Base-by-base conservation (phyloP, 345 rosid genomes). In the Noccaea bulbosa region DNA sequence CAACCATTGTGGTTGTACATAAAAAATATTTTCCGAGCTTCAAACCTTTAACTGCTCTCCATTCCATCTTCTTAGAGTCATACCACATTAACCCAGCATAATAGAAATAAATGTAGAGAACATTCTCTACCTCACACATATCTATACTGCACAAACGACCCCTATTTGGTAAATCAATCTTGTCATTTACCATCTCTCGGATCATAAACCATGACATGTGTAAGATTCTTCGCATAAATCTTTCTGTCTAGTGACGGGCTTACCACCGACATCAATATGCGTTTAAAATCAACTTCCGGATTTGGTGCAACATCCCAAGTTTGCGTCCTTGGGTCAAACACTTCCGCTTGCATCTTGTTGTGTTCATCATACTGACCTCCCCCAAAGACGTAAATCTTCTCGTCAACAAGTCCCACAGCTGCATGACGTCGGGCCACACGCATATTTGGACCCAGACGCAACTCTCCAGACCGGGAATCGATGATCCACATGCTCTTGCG, bases 401-500 rank as follows among this genome's bases (percentile, higher is more conserved):
- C 30, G 30, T 27, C 30, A 27, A 27, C 30, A 27, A 27, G 30
- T 27, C 30, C 30, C 30, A 27, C 30, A 27, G 30, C 30, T 27
- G 30, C 30, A 27, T 27, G 30, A 4, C 30, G 30, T 27, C 30
- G 30, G 2, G 48, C 48, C 48, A 59, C 48, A 0, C 3, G 35
- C 35, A 5, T 3, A 39, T 7, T 39, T 40, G 64, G 4, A 12
- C 48, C 77, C 9, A 65, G 41, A 54, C 73, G 75, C 91, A 89
- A 86, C 7, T 64, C 67, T 79, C 80, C 73, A 56, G 71, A 57
- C 8, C 91, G 81, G 82, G 88, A 84, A 54, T 90, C 91, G 7
- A 90, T 78, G 15, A 77, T 64, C 93, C 91, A 90, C 16, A 86
- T 86, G 64, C 61, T 81, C 10, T 84, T 11, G 8, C 88, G 82